Base-by-base conservation (phyloP, 768 basidiomycete species). In the Russula ochroleuca region DNA sequence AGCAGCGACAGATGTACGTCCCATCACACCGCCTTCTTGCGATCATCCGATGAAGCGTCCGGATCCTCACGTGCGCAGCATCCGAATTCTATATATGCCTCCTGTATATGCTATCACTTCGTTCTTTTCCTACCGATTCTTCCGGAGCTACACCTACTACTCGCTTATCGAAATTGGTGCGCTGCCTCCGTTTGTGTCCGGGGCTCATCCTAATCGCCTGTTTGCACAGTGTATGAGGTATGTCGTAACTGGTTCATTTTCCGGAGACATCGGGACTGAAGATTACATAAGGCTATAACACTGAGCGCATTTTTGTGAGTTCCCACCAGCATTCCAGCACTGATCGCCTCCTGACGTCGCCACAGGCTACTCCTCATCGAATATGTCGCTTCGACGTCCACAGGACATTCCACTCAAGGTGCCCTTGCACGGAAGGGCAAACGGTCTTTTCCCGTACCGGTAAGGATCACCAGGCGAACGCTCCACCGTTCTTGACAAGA, bases 1-100 rank as follows among this genome's bases (percentile, higher is more conserved):
- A 93, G 72, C 91, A 93, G 72, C 85, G 90, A 57, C 91, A 93
- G 75, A 83, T 92, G 91, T 90, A 70, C 69, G 71, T 65, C 17
- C 28, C 50, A 15, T 55, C 52, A 48, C 47, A 53, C 28, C 25
- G 50, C 38, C 43, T 53, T 37, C 2, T 33, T 33, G 3, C 35
- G 21, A 45, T 52, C 53, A 21, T 11, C 25, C 25, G 15, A 63
- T 53, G 25, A 40, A 9, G 23, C 7, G 14, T 49, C 15, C 2
- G 14, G 50, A 28, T 9, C 2, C 48, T n/a, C 45, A 17, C 37
- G 55, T 31, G 14, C 45, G 15, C 70, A 90, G 88, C 62, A 69
- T 92, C n/a, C 85, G 91, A 62, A 84, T 93, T 51, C 70, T 93
- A 66, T 91, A 90, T 69, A 90, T 94, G 90, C 91, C 92, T 2